Evolutionary conservation across 495 filamentous ascomycete genomes (phyloP), one percentile per base, ranked within the genome.

Genomic region (Penicillium waksmanii): DNA sequence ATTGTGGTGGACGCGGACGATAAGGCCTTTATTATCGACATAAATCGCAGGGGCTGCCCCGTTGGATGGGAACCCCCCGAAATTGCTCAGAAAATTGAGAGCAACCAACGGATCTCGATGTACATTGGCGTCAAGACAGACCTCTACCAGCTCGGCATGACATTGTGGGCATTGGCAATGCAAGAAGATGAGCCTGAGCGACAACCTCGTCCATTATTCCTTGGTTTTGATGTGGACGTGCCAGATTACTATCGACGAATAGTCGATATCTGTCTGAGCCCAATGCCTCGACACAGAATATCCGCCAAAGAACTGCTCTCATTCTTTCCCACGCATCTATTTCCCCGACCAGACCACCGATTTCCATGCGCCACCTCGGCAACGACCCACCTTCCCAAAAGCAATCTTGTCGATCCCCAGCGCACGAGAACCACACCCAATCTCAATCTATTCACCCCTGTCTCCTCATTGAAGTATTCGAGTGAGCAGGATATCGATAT

Each of bases 101-200:
- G 89, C 75, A 92, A 91, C 55, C 95, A 97, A 69, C 84, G 93
- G 25, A 95, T 98, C 31, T 90, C 91, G 27, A 97, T 98, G 91
- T 97, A 96, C 69, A 98, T 98, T 70, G 95, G 95, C 5, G 92
- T 97, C 73, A 98, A 98, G 73, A 96, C 93, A 0, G 95, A 98
- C 72, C 79, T 98, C 2, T 98, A 87, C 66, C 95, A 98, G 66
- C 80, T 98, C 3, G 95, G 95, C 25, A 98, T 98, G 96, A 94
- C 96, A 2, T 80, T 98, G 3, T 98, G 94, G 92, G 93, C 91
- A 8, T 76, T 98, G 36, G 93, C 92, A 3, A 90, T 87, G 62
- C 84, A 91, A 60, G 83, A 92, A 40, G 95, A 97, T 64, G 95
- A 98, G 64, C 95, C 95, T 5, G 95, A 98, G 69, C 80, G 84